Evolutionary conservation across 192 early-diverging fungal species (phyloP).

Genomic region (Backusella liffmaniae): DNA sequence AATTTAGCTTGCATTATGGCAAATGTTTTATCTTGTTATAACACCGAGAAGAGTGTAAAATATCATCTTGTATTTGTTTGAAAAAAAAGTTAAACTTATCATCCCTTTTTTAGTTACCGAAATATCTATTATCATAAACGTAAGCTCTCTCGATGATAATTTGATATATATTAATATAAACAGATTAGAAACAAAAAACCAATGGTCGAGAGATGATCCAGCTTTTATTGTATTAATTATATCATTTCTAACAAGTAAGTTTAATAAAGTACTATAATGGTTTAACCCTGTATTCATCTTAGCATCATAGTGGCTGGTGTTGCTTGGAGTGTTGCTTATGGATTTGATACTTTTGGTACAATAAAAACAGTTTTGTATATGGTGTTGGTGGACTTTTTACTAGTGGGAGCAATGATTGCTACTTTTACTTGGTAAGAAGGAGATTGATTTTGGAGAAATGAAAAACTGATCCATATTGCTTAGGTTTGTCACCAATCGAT

Average conservation of each 20-base stretch:
- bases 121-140: conserved; percentile 97
- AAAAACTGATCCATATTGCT: too few species aligned
- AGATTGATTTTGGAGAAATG: too few species aligned
- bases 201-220: conserved; percentile 98
- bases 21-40: conserved; percentile 85
- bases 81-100: background rate
- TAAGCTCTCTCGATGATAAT: conserved; percentile 33
- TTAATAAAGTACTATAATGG: background rate
- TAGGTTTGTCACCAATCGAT: conserved; percentile 78
- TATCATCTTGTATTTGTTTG: background rate
- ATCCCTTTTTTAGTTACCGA: conserved; percentile 63
- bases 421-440: conserved; percentile 66
- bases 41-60: conserved; percentile 79
- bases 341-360: conserved; percentile 59
- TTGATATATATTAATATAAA: background rate
- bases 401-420: conserved; percentile 68
- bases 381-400: conserved; percentile 80
- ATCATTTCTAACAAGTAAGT: conserved; percentile 49
- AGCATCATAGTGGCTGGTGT: conserved; percentile 63
- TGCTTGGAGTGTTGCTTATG: conserved; percentile 79
- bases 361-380: conserved; percentile 77
- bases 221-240: conserved; percentile 84
- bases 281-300: background rate
- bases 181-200: conserved; percentile 90
- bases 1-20: conserved; percentile 78